Percentiles rank a stretch among this genome's conserved stretches.
phyloP scores from a whole-genome alignment of 2,329 filamentous ascomycete species.

The Fusarium proliferatum region DNA sequence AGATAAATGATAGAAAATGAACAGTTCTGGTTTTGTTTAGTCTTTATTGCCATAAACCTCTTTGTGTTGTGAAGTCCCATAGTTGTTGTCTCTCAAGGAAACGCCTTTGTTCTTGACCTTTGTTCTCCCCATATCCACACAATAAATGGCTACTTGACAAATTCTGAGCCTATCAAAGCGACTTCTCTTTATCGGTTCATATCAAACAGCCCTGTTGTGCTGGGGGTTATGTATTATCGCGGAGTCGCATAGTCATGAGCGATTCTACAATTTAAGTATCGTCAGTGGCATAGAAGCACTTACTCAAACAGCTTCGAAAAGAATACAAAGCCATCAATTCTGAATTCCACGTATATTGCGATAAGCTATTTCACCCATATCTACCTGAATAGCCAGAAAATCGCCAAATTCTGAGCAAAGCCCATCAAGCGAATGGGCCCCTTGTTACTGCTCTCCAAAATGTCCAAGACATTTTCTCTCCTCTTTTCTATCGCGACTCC shows the following conservation, averaged over 20 bases:
- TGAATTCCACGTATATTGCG: not conserved
- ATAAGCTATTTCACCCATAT: too few relatives aligned
- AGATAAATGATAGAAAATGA: not conserved
- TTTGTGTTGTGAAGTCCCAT: not conserved
- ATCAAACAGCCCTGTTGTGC: not conserved
- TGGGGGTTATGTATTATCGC: too few relatives aligned
- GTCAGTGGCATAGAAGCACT: not conserved
- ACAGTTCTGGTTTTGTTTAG: not conserved
- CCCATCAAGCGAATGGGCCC: not conserved
- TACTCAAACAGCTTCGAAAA: not conserved
- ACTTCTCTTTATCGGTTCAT: fast-evolving
- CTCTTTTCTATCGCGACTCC: not conserved
- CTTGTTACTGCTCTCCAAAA: too few relatives aligned
- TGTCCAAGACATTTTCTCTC: not conserved
- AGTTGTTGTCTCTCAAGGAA: too few relatives aligned
- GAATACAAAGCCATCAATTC: not conserved
- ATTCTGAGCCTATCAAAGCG: too few relatives aligned
- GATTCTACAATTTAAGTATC: not conserved
- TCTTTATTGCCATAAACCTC: not conserved
- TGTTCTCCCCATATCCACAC: not conserved
- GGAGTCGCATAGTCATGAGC: not conserved
- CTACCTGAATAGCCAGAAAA: not conserved
- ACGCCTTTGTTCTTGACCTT: not conserved
- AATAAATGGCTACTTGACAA: fast-evolving
- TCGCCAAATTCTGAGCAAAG: not conserved